Percentiles rank a stretch among this genome's conserved stretches.
phyloP scores from a whole-genome alignment of 257 asterid species.

The Avicennia marina region DNA sequence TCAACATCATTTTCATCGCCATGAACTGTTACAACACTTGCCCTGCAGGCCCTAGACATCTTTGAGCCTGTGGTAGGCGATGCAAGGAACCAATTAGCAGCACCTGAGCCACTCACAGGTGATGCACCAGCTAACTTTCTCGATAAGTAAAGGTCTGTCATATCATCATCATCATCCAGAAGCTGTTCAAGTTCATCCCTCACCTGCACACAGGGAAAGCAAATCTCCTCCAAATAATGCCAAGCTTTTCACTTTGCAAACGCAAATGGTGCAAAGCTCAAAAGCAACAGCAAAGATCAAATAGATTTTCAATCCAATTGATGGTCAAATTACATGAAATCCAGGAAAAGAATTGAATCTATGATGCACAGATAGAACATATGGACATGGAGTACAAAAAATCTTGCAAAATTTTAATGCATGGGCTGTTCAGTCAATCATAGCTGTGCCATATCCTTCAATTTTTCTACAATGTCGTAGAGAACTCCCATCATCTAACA shows the following conservation, averaged over 20 bases:
- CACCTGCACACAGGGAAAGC: slow-evolving; percentile 41
- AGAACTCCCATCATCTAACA: too few species aligned
- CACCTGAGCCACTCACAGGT: slow-evolving; percentile 81
- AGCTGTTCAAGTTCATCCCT: slow-evolving; percentile 97
- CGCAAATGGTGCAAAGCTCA: not conserved
- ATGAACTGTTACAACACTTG: slow-evolving; percentile 74
- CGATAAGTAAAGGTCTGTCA: slow-evolving; percentile 93
- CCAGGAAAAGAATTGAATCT: too few species aligned
- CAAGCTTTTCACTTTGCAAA: too few species aligned
- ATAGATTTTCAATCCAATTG: too few species aligned
- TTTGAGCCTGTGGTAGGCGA: slow-evolving; percentile 61
- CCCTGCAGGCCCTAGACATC: slow-evolving; percentile 56
- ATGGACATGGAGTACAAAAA: too few species aligned
- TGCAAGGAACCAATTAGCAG: slow-evolving; percentile 59
- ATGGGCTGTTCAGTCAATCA: too few species aligned
- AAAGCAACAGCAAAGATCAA: not conserved
- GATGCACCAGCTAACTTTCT: slow-evolving; percentile 70
- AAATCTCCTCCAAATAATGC: too few species aligned
- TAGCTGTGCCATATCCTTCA: too few species aligned
- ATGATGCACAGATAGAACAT: too few species aligned
- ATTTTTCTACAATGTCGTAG: too few species aligned
- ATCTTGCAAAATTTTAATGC: too few species aligned
- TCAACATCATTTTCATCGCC: slow-evolving; percentile 92
- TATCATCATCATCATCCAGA: slow-evolving; percentile 93
- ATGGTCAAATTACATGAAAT: too few species aligned